A percentile compares a stretch with the other conserved stretches of the same genome.
These are phyloP conservation scores for Pyrenochaeta sp. DNA, from an alignment of 2,329 filamentous ascomycete species.

Conservation along the genomic window DNA sequence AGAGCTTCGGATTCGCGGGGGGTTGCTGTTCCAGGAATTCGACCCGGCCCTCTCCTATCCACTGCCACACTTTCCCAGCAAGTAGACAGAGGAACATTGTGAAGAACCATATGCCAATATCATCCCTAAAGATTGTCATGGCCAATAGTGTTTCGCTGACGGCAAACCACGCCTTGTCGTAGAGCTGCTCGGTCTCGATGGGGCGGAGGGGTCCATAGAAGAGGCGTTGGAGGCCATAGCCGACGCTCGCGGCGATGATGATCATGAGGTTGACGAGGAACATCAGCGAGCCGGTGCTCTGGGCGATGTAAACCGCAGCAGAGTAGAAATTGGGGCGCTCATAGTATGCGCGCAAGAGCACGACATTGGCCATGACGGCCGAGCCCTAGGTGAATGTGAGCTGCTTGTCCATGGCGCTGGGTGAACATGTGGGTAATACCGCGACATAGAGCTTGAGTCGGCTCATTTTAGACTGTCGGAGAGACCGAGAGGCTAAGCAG, in stretches of 20 bases:
- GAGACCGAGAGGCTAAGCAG: slow-evolving; percentile 13
- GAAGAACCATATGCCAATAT: slow-evolving; percentile 92
- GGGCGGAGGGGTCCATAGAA: slow-evolving; percentile 90
- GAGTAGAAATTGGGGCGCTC: slow-evolving; percentile 98
- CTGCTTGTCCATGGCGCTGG: no score
- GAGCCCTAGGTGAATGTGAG: no score
- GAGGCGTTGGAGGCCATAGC: slow-evolving; percentile 87
- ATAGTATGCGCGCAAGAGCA: slow-evolving; percentile 89
- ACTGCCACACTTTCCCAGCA: slow-evolving; percentile 96
- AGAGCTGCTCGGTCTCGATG: slow-evolving; percentile 95
- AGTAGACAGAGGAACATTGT: slow-evolving; percentile 95
- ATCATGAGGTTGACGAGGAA: slow-evolving; percentile 92
- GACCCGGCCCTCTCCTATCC: slow-evolving; percentile 95
- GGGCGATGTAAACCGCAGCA: slow-evolving; percentile 93
- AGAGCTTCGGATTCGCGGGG: slow-evolving; percentile 83
- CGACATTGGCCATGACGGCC: slow-evolving; percentile 80
- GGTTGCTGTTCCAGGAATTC: slow-evolving; percentile 96
- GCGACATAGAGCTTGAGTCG: slow-evolving; percentile 45
- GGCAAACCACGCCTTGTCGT: slow-evolving; percentile 97
- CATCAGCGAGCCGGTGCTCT: slow-evolving; percentile 95
- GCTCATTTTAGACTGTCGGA: slow-evolving; percentile 33
- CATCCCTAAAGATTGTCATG: slow-evolving; percentile 97
- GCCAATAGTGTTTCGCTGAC: slow-evolving; percentile 95
- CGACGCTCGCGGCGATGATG: slow-evolving; percentile 77
- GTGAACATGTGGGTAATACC: no score